These are phyloP conservation scores for Pichia eremophila DNA, from an alignment of 805 yeast genomes.

Conservation along the genomic window DNA sequence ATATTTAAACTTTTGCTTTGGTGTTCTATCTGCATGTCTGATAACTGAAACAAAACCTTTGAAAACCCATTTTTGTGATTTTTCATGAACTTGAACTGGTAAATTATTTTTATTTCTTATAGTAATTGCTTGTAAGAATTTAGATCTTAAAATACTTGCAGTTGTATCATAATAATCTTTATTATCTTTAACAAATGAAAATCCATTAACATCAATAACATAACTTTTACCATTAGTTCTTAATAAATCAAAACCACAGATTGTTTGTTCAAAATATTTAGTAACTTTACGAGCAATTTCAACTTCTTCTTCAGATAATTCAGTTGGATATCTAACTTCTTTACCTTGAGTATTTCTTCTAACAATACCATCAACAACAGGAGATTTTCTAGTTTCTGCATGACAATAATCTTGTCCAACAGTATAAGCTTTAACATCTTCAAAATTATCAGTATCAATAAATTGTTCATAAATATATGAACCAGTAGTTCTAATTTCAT, in stretches of 20 bases:
- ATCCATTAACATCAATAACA: conserved; percentile 97
- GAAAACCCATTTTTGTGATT: conserved; percentile 90
- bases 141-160: conserved; percentile 63
- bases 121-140: conserved; percentile 58
- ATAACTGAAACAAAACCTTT: conserved; percentile 87
- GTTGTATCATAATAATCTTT: conserved; percentile 75
- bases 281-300: conserved; percentile 74
- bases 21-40: conserved; percentile 97
- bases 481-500: conserved; percentile 75
- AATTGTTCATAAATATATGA: conserved; percentile 88
- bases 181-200: conserved; percentile 94
- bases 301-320: conserved; percentile 64
- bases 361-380: conserved; percentile 98
- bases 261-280: conserved; percentile 75
- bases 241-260: conserved; percentile 92
- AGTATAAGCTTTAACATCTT: conserved; percentile 97
- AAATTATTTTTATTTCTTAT: conserved; percentile 32
- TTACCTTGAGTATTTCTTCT: conserved; percentile 96
- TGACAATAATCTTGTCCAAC: conserved; percentile 89
- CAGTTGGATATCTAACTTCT: conserved; percentile 85
- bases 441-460: conserved; percentile 96
- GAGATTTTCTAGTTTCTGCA: conserved; percentile 96
- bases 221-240: conserved; percentile 82
- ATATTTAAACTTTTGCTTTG: conserved; percentile 94
- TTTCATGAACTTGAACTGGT: conserved; percentile 38